A percentile compares a stretch with the other conserved stretches of the same genome.
These are phyloP conservation scores for Verbascum thapsus DNA, from an alignment of 257 asterid genomes.

Conservation along the genomic window DNA sequence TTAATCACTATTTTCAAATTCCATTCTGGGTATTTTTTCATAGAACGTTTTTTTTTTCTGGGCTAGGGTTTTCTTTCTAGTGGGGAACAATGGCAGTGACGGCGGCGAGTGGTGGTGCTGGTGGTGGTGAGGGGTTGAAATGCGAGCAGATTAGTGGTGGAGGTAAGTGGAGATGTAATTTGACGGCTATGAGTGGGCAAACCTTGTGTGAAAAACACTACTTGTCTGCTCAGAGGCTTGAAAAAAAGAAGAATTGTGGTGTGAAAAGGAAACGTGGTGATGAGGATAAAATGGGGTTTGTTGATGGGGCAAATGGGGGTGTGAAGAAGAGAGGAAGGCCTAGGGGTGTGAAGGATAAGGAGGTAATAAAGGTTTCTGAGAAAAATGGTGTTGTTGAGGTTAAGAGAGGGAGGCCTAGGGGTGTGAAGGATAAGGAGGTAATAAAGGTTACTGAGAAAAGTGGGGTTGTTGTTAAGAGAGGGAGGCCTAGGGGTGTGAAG, in stretches of 20 bases:
- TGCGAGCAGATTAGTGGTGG: slow-evolving; percentile 29
- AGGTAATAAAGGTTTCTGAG: too few relatives aligned
- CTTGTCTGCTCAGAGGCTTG: neutral
- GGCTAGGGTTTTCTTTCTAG: slow-evolving; percentile 7
- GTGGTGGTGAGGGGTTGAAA: slow-evolving; percentile 26
- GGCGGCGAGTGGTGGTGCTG: slow-evolving; percentile 23
- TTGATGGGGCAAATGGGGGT: slow-evolving; percentile 17
- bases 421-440: neutral
- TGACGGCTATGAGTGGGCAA: slow-evolving; percentile 35
- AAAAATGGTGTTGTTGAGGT: neutral
- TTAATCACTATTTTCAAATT: too few relatives aligned
- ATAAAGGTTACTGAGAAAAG: neutral
- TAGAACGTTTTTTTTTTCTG: neutral
- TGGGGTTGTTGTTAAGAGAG: slow-evolving; percentile 30
- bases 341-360: neutral
- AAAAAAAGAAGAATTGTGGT: neutral
- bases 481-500: slow-evolving; percentile 43
- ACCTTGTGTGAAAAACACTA: slow-evolving; percentile 35
- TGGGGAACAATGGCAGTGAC: slow-evolving; percentile 28
- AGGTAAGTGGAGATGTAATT: slow-evolving; percentile 38
- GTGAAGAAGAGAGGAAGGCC: slow-evolving; percentile 1
- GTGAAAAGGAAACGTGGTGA: too few relatives aligned
- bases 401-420: slow-evolving; percentile 32
- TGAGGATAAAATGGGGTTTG: neutral
- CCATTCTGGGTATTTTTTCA: neutral